These are phyloP conservation scores for Tricholoma sp. DNA, from an alignment of 768 basidiomycete species.

Conservation along the genomic window DNA sequence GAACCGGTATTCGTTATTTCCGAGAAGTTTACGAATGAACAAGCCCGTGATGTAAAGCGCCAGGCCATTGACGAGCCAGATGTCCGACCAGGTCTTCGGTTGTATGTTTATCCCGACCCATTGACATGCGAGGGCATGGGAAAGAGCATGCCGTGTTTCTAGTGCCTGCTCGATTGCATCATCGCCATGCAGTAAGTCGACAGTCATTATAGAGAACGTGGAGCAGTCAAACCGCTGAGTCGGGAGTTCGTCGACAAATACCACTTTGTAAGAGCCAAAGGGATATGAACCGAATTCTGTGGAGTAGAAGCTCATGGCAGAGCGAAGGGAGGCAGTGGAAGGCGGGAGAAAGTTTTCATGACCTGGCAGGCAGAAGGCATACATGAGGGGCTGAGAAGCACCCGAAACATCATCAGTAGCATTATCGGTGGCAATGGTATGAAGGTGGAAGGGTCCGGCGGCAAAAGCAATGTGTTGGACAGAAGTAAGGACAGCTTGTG, in stretches of 20 bases:
- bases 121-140: slow-evolving; percentile 89
- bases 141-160: slow-evolving; percentile 81
- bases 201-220: slow-evolving; percentile 71
- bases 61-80: slow-evolving; percentile 95
- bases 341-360: slow-evolving; percentile 66
- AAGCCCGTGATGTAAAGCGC: slow-evolving; percentile 87
- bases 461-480: slow-evolving; percentile 97
- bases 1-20: slow-evolving; percentile 96
- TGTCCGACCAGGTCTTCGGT: slow-evolving; percentile 88
- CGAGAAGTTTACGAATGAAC: slow-evolving; percentile 81
- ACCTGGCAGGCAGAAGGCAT: slow-evolving; percentile 91
- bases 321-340: slow-evolving; percentile 73
- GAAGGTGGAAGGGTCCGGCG: slow-evolving; percentile 87
- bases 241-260: slow-evolving; percentile 88
- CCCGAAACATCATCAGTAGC: slow-evolving; percentile 57
- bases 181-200: slow-evolving; percentile 81
- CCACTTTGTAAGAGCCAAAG: slow-evolving; percentile 89
- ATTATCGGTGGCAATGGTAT: slow-evolving; percentile 60
- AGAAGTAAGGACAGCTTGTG: slow-evolving; percentile 80
- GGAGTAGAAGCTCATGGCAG: slow-evolving; percentile 89
- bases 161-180: slow-evolving; percentile 91
- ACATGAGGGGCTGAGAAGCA: slow-evolving; percentile 68
- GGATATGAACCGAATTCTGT: slow-evolving; percentile 95
- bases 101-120: slow-evolving; percentile 98
- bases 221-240: slow-evolving; percentile 80